Percentiles rank a stretch among this genome's conserved stretches.
phyloP scores from a whole-genome alignment of 495 filamentous ascomycete genomes.

The Neohortaea acidophila region DNA sequence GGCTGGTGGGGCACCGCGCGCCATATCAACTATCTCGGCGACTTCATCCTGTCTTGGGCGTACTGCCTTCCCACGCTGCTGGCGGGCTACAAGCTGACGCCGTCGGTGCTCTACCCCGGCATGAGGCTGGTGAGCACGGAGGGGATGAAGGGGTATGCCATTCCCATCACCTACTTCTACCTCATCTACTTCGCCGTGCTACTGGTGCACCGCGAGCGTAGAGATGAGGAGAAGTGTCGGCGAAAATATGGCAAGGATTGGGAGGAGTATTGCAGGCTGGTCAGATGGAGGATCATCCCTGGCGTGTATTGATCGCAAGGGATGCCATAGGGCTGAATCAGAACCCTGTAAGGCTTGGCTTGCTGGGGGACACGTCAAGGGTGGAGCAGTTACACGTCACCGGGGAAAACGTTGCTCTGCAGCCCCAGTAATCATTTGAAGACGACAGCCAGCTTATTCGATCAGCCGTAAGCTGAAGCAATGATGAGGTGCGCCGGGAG shows the following conservation, averaged over 20 bases:
- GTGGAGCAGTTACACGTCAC: too few species aligned
- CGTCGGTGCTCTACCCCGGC: constrained; percentile 33
- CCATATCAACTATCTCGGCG: constrained; percentile 96
- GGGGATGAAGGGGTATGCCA: constrained; percentile 57
- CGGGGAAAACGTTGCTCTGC: too few species aligned
- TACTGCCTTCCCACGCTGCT: constrained; percentile 83
- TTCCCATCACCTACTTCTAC: constrained; percentile 89
- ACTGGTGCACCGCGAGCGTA: constrained; percentile 74
- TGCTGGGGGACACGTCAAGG: too few species aligned
- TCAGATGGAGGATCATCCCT: constrained; percentile 78
- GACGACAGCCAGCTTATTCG: too few species aligned
- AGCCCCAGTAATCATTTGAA: too few species aligned
- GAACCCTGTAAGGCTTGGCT: too few species aligned
- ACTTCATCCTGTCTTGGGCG: constrained; percentile 89
- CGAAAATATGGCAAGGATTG: constrained; percentile 90
- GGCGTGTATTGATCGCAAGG: constrained; percentile 91
- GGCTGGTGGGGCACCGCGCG: constrained; percentile 92
- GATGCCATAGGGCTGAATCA: too few species aligned
- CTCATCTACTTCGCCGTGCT: constrained; percentile 82
- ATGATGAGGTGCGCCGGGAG: too few species aligned
- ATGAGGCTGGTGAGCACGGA: constrained; percentile 43
- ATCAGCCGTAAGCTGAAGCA: too few species aligned
- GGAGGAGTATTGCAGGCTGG: constrained; percentile 73
- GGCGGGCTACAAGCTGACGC: constrained; percentile 55
- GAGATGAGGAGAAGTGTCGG: constrained; percentile 86